Evolutionary conservation across 805 yeast species (phyloP).

Genomic region (Maudiozyma pseudohumilis): DNA sequence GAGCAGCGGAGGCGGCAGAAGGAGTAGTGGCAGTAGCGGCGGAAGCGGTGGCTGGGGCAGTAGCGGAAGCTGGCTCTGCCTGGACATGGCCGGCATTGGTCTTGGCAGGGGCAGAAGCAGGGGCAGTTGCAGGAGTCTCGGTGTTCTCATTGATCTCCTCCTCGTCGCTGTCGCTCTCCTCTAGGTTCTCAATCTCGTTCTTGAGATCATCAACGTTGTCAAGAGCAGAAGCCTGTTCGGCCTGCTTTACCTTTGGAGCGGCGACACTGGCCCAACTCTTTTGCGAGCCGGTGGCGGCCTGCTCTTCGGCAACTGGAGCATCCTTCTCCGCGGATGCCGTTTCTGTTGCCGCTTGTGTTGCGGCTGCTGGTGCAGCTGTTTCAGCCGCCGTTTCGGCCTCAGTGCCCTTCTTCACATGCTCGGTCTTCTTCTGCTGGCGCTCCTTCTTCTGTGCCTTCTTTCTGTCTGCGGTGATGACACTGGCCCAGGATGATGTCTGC

Average conservation of each 20-base stretch:
- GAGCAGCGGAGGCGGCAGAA: not conserved
- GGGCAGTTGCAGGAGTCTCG: slow-evolving; percentile 1
- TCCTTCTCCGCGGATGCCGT: slow-evolving; percentile 4
- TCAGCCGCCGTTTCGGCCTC: slow-evolving; percentile 1
- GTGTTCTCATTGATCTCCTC: not conserved
- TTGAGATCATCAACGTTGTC: slow-evolving; percentile 25
- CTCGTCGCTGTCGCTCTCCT: not conserved
- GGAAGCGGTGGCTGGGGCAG: slow-evolving; percentile 1
- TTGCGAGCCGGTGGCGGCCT: slow-evolving; percentile 17
- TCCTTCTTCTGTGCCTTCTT: slow-evolving; percentile 4
- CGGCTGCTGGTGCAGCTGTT: slow-evolving; percentile 7
- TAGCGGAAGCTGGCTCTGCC: not conserved
- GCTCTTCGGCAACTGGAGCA: slow-evolving; percentile 8
- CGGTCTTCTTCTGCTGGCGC: not conserved
- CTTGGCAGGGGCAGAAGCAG: not conserved
- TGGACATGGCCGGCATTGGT: too few species aligned
- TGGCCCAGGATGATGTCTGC: slow-evolving; percentile 32
- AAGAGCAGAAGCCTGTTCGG: slow-evolving; percentile 19
- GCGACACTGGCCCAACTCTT: slow-evolving; percentile 67
- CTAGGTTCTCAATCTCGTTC: slow-evolving; percentile 26
- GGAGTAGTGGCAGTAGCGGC: slow-evolving; percentile 5
- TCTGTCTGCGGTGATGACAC: slow-evolving; percentile 19
- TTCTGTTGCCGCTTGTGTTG: slow-evolving; percentile 5
- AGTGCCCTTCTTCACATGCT: not conserved
- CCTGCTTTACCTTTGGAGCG: slow-evolving; percentile 36